Evolutionary conservation across 2,329 filamentous ascomycete genomes (phyloP), one percentile per base, ranked within the genome.

Genomic region (Diaporthe batatas): DNA sequence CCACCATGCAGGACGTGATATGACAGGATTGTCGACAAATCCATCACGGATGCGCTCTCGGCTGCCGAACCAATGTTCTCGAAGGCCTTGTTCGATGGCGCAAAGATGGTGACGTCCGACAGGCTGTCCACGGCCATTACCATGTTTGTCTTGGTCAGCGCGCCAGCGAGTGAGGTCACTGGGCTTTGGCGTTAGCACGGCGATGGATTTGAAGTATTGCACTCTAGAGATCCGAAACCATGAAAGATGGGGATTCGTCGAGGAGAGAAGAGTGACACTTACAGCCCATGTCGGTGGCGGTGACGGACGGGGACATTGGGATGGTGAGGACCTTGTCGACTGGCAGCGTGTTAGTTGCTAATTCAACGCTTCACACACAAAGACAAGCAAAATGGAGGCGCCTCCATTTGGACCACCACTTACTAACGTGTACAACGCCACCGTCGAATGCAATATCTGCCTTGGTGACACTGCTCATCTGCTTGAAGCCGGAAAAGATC

Each of bases 241-340:
- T 47, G 47, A 49, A 49, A 49, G 47, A 23, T 23, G 47, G 21
- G 47, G 47, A 18, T 42, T 7, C 3, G 8, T 11, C 21, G 5
- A 49, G 47, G 47, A 49, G 47, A 23, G 47, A 23, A 49, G 8
- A 49, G 10, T 49, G 47, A 10, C 23, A n/a, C 47, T 49, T 5
- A 49, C 47, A 42, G 39, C 39, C 39, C 39, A 42, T 81, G 6
- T 78, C 70, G 1, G 76, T 73, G 4, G 79, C 77, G 4, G 81
- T 83, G 25, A 76, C 73, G 8, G 79, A 79, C 34, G 83, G 75
- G 32, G 79, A 79, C 0, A 76, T 70, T 0, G 83, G 83, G 12
- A 81, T 80, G 8, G 82, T 81, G n/a, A 83, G 78, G 32, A 83
- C 78, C 14, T 78, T 80, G 76, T 84, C 82, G 68, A 84, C 62